Evolutionary conservation across 2,329 filamentous ascomycete genomes (phyloP), one percentile per base, ranked within the genome.

Genomic region (Verticillium zaregamsianum): DNA sequence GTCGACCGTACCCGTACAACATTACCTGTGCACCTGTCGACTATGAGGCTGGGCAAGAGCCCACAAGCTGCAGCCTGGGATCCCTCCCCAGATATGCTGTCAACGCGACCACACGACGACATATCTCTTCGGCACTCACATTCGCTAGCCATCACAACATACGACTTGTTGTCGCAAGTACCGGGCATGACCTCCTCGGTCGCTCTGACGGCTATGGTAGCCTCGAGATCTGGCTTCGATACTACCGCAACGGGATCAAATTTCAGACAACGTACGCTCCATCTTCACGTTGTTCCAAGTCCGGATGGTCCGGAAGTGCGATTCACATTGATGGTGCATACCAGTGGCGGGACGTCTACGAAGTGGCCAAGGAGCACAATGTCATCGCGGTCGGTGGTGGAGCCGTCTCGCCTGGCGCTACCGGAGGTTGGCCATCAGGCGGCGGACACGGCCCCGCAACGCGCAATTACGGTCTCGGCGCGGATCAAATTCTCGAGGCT

Each of bases 401-500:
- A 32, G 64, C 66, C 45, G 28, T 65, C 52, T 65, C 69, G 31
- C 61, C 69, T 63, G 70, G 72, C 20, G 62, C 68, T 62, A 66
- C 72, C 52, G 75, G 76, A 6, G 77, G 77, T 1, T 79, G 74
- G 69, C 66, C 71, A 0, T 72, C 74, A 32, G 77, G 78, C 4
- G 79, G 76, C 23, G 78, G 79, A 12, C 78, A 81, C 57, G 72
- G 72, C 2, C 73, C 75, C 1, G 70, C 73, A 9, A 72, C 73
- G 12, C 70, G 68, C 49, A 69, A 74, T 33, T 79, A 77, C 61
- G 79, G 78, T 3, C 70, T 81, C 14, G 78, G 72, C 1, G 74
- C 76, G 0, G 79, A 82, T 64, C 76, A 81, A 65, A 71, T 78
- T 1, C 74, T 81, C 39, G 76, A 79, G 61, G 71, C 72, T 6